Conservation (phyloP, 495 filamentous ascomycete species). For the Cercophora newfieldiana region DNA sequence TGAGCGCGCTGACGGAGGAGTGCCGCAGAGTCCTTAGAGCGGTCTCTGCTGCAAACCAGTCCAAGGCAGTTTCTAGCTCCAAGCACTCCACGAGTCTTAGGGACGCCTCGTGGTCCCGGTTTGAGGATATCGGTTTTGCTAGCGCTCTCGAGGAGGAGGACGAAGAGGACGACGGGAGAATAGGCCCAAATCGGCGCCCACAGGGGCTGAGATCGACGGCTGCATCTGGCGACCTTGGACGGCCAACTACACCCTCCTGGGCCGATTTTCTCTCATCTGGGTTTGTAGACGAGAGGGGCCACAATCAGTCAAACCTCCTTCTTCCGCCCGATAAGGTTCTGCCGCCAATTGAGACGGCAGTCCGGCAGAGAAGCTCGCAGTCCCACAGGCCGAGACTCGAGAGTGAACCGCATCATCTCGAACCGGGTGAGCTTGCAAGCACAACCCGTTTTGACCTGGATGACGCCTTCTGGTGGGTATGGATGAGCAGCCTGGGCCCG, state of each 20-base stretch:
- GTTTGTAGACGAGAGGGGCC: conserved; percentile 71
- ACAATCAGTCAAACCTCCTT: conserved; percentile 59
- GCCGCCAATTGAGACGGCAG: conserved; percentile 72
- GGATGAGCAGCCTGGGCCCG: conserved; percentile 92
- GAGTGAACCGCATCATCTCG: conserved; percentile 62
- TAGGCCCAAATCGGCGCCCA: conserved; percentile 34
- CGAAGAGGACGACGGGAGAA: conserved; percentile 57
- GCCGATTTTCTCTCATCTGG: conserved; percentile 94
- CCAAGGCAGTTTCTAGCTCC: conserved; percentile 60
- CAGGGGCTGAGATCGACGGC: conserved; percentile 60
- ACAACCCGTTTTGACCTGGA: conserved; percentile 85
- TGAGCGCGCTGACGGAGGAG: conserved; percentile 87
- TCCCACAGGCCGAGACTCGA: conserved; percentile 74
- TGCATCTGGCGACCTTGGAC: conserved; percentile 64
- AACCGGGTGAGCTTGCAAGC: conserved; percentile 92
- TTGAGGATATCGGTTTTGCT: conserved; percentile 92
- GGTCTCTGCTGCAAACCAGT: conserved; percentile 87
- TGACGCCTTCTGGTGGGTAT: conserved; percentile 99
- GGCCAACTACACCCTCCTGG: conserved; percentile 96
- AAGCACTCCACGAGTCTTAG: conserved; percentile 69
- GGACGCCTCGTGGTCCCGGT: conserved; percentile 93
- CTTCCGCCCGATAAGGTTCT: conserved; percentile 88
- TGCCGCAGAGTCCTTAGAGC: conserved; percentile 85
- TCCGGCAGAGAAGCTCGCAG: conserved; percentile 80
- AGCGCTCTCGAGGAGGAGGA: conserved; percentile 71